Percentiles rank a stretch among this genome's conserved stretches.
phyloP scores from a whole-genome alignment of 2,329 filamentous ascomycete genomes.

The Beauveria scarabaeidicola region DNA sequence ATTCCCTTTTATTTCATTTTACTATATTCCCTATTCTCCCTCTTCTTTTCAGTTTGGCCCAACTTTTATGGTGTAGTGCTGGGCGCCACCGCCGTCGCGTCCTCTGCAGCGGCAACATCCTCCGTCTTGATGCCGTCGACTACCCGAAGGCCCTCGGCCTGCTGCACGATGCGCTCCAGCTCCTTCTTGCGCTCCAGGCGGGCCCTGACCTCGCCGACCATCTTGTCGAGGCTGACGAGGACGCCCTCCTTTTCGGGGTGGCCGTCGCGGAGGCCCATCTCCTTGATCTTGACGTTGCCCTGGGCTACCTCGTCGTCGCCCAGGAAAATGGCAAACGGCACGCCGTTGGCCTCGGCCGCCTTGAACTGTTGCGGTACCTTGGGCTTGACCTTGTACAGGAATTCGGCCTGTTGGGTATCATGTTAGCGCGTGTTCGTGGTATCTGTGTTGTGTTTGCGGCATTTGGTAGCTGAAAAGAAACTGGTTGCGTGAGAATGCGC shows the following conservation, averaged over 20 bases:
- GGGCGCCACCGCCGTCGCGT: background rate
- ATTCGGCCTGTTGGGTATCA: conserved; percentile 56
- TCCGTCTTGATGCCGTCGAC: conserved; percentile 39
- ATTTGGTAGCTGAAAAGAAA: background rate
- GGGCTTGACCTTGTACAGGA: conserved; percentile 81
- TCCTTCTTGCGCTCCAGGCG: conserved; percentile 34
- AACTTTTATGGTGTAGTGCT: conserved; percentile 8
- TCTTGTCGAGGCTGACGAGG: conserved; percentile 54
- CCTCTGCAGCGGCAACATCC: conserved; percentile 16
- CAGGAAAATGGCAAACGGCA: conserved; percentile 81
- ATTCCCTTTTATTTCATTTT: background rate
- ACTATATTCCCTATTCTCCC: background rate
- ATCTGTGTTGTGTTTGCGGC: background rate
- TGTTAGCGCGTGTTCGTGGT: background rate
- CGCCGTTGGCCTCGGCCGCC: conserved; percentile 66
- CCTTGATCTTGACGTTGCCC: conserved; percentile 84
- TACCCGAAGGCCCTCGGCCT: conserved; percentile 37
- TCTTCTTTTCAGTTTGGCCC: too few species aligned
- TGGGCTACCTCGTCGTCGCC: conserved; percentile 81
- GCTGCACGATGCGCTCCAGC: conserved; percentile 34
- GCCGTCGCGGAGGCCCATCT: conserved; percentile 61
- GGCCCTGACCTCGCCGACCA: conserved; percentile 54
- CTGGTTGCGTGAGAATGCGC: background rate
- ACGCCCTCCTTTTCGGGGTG: conserved; percentile 89
- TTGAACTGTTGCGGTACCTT: conserved; percentile 88